phyloP scores from a whole-genome alignment of 2,329 filamentous ascomycete genomes.

The Ascochyta rabiei region DNA sequence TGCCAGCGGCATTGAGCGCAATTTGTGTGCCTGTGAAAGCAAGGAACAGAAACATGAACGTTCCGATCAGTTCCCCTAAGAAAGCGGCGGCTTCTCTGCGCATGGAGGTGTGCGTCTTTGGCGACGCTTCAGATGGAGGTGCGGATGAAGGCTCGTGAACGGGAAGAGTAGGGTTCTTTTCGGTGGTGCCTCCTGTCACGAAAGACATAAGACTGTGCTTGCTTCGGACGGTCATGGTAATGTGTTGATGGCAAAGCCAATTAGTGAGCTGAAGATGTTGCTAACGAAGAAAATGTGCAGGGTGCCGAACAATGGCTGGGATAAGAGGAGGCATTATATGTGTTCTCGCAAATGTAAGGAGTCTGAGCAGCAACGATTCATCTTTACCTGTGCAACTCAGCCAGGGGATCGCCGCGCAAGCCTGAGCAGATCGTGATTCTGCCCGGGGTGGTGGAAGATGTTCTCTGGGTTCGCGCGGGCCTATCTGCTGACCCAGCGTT shows the following conservation, averaged over 20 bases:
- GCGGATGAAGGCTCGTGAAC: slow-evolving; percentile 21
- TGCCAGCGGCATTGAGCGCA: slow-evolving; percentile 51
- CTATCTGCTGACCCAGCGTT: slow-evolving; percentile 15
- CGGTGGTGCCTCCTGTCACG: slow-evolving; percentile 11
- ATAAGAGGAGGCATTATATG: slow-evolving; percentile 12
- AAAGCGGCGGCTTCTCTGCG: slow-evolving; percentile 32
- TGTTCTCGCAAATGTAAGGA: slow-evolving; percentile 15
- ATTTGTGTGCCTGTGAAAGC: slow-evolving; percentile 52
- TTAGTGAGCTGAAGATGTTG: background rate
- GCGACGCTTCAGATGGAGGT: slow-evolving; percentile 10
- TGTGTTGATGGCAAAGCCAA: background rate
- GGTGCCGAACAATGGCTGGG: background rate
- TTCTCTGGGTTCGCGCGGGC: slow-evolving; percentile 8
- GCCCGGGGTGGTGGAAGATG: slow-evolving; percentile 5
- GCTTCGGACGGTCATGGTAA: slow-evolving; percentile 13
- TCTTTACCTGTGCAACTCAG: slow-evolving; percentile 10
- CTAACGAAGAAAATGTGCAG: background rate
- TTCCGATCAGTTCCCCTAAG: slow-evolving; percentile 54
- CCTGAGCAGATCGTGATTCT: slow-evolving; percentile 14
- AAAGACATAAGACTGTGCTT: slow-evolving; percentile 19
- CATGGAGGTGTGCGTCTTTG: slow-evolving; percentile 7
- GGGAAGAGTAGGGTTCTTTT: slow-evolving; percentile 14
- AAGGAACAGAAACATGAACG: slow-evolving; percentile 53
- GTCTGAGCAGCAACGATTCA: background rate
- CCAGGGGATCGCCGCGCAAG: slow-evolving; percentile 14